phyloP scores from a whole-genome alignment of 1,284 basidiomycete species.

The Ustanciosporium gigantosporum region DNA sequence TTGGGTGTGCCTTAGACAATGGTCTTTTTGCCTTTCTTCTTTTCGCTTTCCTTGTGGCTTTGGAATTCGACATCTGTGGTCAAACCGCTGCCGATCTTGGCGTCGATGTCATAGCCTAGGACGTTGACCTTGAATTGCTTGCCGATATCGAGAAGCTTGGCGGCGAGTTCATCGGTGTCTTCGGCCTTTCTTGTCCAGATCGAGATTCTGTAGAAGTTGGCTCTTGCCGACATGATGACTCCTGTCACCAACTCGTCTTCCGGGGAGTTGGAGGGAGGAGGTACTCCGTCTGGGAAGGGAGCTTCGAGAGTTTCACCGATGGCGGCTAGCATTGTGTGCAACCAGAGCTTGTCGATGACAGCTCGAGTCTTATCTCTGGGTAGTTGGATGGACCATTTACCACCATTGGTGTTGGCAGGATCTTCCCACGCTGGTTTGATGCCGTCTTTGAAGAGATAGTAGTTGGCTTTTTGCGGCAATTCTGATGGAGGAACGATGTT shows the following conservation, averaged over 20 bases:
- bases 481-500: conserved; percentile 96
- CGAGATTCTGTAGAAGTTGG: conserved; percentile 92
- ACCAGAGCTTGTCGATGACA: conserved; percentile 92
- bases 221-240: conserved; percentile 90
- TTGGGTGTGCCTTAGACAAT: conserved; percentile 59
- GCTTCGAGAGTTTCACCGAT: conserved; percentile 60
- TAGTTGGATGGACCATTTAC: conserved; percentile 97
- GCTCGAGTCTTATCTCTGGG: conserved; percentile 88
- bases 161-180: conserved; percentile 66
- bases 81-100: conserved; percentile 74
- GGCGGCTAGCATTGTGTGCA: conserved; percentile 72
- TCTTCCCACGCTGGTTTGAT: conserved; percentile 88
- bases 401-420: conserved; percentile 90
- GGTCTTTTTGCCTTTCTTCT: conserved; percentile 84
- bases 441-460: conserved; percentile 93
- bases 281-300: conserved; percentile 35
- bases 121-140: conserved; percentile 88
- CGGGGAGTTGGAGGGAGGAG: conserved; percentile 24
- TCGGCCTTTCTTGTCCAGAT: conserved; percentile 82
- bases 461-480: conserved; percentile 92
- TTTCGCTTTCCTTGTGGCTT: conserved; percentile 68
- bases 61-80: conserved; percentile 59
- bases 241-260: conserved; percentile 62
- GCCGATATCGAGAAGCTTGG: conserved; percentile 74
- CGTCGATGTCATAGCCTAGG: conserved; percentile 75